Evolutionary conservation across 2,329 filamentous ascomycete species (phyloP).

Genomic region (Cercospora zeae-maydis): DNA sequence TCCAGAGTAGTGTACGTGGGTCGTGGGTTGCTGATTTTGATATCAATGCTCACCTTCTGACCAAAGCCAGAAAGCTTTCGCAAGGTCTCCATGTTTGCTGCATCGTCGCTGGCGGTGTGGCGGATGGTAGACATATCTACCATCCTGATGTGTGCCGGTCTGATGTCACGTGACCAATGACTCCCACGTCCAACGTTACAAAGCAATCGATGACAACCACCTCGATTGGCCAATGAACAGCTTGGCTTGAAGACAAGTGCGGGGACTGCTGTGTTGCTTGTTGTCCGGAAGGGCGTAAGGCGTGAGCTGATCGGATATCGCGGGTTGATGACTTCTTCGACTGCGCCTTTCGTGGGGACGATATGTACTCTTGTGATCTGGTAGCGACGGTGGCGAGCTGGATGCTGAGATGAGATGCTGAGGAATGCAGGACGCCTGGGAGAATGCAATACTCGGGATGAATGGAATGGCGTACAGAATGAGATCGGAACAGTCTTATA

Average conservation of each 20-base stretch:
- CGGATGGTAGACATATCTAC: constrained; percentile 16
- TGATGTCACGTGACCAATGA: constrained; percentile 13
- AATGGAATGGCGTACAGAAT: background rate
- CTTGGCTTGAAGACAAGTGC: constrained; percentile 6
- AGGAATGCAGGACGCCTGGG: constrained; percentile 3
- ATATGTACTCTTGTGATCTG: background rate
- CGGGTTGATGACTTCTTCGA: background rate
- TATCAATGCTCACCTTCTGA: constrained; percentile 43
- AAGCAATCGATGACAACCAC: background rate
- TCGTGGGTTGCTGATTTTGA: constrained; percentile 39
- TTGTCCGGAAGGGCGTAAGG: constrained; percentile 6
- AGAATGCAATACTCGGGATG: background rate
- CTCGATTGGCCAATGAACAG: constrained; percentile 7
- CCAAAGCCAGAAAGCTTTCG: constrained; percentile 27
- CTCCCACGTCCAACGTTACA: background rate
- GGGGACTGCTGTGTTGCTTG: background rate
- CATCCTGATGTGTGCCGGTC: background rate
- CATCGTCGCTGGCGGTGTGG: constrained; percentile 15
- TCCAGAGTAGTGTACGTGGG: constrained; percentile 57
- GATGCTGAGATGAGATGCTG: constrained; percentile 1
- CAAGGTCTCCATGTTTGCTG: constrained; percentile 27
- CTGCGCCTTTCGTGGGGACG: background rate
- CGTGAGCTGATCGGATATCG: constrained; percentile 1
- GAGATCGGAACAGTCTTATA: constrained; percentile 3
- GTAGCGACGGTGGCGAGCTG: background rate